Base-by-base conservation (phyloP, 2,329 filamentous ascomycete species). In the Aureobasidium uvarum region DNA sequence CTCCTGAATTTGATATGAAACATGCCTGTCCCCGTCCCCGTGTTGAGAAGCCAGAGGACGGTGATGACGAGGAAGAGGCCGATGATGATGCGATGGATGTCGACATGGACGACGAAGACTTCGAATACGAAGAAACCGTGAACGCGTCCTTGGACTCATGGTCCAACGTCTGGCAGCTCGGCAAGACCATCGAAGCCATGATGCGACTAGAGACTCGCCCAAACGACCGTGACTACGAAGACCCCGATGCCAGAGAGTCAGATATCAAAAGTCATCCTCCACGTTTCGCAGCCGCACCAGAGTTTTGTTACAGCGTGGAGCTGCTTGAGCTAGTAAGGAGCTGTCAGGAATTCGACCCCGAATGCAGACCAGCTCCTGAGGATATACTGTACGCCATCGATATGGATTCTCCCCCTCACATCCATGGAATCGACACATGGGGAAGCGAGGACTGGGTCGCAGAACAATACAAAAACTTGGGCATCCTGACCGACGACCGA, bases 151-250 rank as follows among this genome's bases (percentile, higher is more conserved):
- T 43, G 38, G n/a, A 56, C 38, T 56, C 54, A 1, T 59, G 41
- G 39, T 46, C 55, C 16, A 59, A 59, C n/a, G n/a, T 59, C 11
- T 59, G 55, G 55, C 55, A 59, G 13, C 20, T 59, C 4, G 55
- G 55, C 41, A 28, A 28, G 10, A n/a, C n/a, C 13, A 46, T 59
- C 25, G 55, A 59, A 46, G 18, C 14, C 28, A 20, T 59, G 55
- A 59, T 59, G 55, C 55, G 55, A 36, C 14, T 23, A 36, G 23
- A 31, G 20, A 20, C n/a, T 10, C 33, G 41, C 25, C 23, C 25
- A 5, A 13, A 41, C 2, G 52, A 39, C 20, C n/a, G 20, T 23
- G 36, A 56, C 6, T 56, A 36, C 36, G 20, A 25, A 10, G 36
- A 41, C 28, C 10, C 23, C 5, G 16, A 18, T 13, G 31, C 41